Conservation (phyloP, 2,329 filamentous ascomycete genomes). For the Fusarium nygamai region DNA sequence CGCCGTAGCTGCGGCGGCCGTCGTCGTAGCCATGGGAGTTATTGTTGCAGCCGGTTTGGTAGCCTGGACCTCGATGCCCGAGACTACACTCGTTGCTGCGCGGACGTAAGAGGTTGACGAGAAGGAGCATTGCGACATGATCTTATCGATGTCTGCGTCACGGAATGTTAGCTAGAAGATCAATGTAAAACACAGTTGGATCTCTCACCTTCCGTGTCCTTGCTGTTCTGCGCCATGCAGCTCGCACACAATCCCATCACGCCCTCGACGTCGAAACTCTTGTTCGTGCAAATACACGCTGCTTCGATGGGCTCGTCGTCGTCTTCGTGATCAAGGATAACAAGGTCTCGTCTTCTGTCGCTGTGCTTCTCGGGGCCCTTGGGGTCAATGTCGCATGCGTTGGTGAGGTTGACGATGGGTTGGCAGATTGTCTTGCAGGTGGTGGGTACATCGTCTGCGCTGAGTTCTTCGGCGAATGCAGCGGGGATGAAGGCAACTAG, state of each 20-base stretch:
- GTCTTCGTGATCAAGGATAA: background rate
- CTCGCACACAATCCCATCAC: background rate
- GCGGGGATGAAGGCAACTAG: accelerated
- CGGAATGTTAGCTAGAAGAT: accelerated
- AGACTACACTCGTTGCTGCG: background rate
- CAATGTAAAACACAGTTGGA: accelerated
- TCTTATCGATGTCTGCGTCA: background rate
- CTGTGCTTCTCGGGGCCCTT: background rate
- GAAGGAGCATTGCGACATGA: slow-evolving; percentile 1
- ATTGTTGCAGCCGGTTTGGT: background rate
- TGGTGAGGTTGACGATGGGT: slow-evolving; percentile 4
- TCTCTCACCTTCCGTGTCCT: background rate
- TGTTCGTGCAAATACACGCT: background rate
- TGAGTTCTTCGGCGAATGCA: background rate
- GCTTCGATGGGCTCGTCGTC: background rate
- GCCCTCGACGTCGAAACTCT: background rate
- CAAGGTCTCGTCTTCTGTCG: background rate
- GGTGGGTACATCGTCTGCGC: background rate
- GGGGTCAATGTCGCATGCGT: slow-evolving; percentile 1
- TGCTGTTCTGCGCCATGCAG: background rate
- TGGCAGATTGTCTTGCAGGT: slow-evolving; percentile 6
- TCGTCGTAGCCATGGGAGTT: background rate
- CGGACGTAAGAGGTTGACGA: background rate
- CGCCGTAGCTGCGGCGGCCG: background rate
- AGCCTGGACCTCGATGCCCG: background rate